These are phyloP conservation scores for Oenanthe javanica DNA, from an alignment of 140 eudicot species.

Conservation along the genomic window DNA sequence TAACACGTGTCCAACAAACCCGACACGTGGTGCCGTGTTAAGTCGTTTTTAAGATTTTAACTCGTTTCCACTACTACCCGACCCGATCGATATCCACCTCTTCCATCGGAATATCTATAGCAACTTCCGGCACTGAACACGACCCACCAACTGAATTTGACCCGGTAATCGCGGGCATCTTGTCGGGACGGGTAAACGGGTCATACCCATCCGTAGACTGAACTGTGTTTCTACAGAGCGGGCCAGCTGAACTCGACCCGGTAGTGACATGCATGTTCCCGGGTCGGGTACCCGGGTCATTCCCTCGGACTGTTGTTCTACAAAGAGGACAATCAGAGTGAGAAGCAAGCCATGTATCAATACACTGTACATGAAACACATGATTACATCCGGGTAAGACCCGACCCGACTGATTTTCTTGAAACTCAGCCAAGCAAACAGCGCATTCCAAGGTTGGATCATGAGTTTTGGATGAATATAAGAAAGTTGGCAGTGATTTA, in stretches of 20 bases:
- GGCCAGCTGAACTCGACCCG: no score
- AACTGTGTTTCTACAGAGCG: no score
- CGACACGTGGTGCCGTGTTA: background rate
- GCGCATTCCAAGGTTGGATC: background rate
- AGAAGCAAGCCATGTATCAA: background rate
- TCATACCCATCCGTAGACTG: background rate
- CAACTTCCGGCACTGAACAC: background rate
- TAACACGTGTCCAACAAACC: background rate
- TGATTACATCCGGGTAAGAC: background rate
- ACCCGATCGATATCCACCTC: background rate
- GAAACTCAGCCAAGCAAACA: background rate
- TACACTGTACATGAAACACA: slow-evolving; percentile 1
- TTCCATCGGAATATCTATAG: background rate
- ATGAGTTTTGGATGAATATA: background rate
- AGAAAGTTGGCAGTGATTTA: background rate
- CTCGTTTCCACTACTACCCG: background rate
- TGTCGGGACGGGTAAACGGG: background rate
- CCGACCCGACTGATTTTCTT: background rate
- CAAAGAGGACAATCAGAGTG: slow-evolving; percentile 4
- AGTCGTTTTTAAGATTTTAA: background rate
- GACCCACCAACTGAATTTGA: background rate
- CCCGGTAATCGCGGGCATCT: background rate
- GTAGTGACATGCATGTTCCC: no score
- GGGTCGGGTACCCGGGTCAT: no score
- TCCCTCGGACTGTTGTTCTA: background rate